Conservation (phyloP, 2,329 filamentous ascomycete genomes). For the Tolypocladium album region DNA sequence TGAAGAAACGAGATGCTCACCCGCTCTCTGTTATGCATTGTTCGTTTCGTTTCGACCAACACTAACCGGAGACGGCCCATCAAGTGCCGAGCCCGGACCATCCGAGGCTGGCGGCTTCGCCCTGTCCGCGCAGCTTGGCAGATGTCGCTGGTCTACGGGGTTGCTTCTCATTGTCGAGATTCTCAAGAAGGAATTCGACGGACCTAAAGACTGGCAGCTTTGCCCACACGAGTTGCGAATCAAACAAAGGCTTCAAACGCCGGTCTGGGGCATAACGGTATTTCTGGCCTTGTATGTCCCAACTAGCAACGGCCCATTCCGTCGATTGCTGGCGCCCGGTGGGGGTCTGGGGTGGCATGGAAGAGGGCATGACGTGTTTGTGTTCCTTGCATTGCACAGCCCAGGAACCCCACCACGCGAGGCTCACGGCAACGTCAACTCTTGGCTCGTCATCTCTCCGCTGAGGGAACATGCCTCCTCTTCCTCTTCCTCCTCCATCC, state of each 20-base stretch:
- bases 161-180: neutral
- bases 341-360: neutral
- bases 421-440: neutral
- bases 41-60: too few relatives aligned
- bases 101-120: neutral
- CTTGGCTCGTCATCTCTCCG: neutral
- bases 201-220: too few relatives aligned
- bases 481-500: constrained; percentile 2
- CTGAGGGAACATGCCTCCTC: neutral
- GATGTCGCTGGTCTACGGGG: neutral
- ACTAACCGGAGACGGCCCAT: too few relatives aligned
- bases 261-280: too few relatives aligned
- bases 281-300: too few relatives aligned
- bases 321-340: neutral
- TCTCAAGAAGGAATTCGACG: too few relatives aligned
- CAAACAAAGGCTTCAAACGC: too few relatives aligned
- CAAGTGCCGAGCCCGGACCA: neutral
- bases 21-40: neutral
- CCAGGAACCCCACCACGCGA: neutral
- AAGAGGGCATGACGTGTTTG: neutral
- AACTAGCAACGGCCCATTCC: neutral
- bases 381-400: neutral
- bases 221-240: too few relatives aligned
- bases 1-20: too few relatives aligned
- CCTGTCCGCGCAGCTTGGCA: neutral